phyloP scores from a whole-genome alignment of 441 rosid genomes.

The Manihot esculenta region DNA sequence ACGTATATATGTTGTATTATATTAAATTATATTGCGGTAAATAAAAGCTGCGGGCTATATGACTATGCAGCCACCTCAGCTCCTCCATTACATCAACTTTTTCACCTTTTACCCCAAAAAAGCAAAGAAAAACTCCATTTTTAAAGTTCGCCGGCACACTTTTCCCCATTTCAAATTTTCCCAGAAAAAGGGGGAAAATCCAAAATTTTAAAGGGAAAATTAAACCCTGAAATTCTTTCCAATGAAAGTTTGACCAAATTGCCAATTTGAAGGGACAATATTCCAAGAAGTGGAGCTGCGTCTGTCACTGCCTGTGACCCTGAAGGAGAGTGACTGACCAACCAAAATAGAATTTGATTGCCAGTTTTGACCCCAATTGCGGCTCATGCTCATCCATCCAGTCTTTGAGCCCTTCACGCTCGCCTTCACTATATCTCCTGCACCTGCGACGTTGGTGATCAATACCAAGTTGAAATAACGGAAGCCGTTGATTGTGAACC shows the following conservation, averaged over 20 bases:
- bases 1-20: conserved; percentile 5
- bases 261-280: conserved; percentile 48
- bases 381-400: conserved; percentile 51
- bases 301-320: conserved; percentile 51
- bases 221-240: conserved; percentile 55
- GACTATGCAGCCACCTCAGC: conserved; percentile 42
- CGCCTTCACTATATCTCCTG: conserved; percentile 47
- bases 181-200: background rate
- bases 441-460: conserved; percentile 58
- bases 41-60: conserved; percentile 46
- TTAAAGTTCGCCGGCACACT: background rate
- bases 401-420: conserved; percentile 44
- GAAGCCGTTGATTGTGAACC: conserved; percentile 52
- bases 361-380: conserved; percentile 69
- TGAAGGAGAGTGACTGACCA: conserved; percentile 53
- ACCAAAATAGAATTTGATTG: conserved; percentile 44
- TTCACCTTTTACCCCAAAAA: conserved; percentile 8
- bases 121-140: background rate
- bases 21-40: background rate
- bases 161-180: background rate
- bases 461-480: conserved; percentile 52
- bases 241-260: conserved; percentile 49
- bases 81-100: conserved; percentile 10
- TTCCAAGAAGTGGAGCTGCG: conserved; percentile 59
- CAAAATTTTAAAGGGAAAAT: background rate